These are phyloP conservation scores for Teratosphaeria viscida DNA, from an alignment of 2,329 filamentous ascomycete species.

Conservation along the genomic window DNA sequence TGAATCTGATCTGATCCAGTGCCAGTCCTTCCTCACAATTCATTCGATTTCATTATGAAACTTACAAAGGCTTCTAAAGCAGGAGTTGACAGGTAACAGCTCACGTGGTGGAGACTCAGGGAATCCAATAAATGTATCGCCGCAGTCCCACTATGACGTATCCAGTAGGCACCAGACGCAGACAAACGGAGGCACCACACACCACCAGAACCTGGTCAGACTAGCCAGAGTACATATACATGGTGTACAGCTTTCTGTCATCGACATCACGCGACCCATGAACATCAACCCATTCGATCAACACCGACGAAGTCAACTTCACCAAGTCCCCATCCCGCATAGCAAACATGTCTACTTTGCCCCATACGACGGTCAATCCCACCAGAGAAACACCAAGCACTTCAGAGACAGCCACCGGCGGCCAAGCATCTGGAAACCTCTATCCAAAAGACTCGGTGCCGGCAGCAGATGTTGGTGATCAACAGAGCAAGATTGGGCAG, in stretches of 20 bases:
- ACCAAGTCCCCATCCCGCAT: not conserved
- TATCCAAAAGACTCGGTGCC: slow-evolving; percentile 12
- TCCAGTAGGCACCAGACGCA: not conserved
- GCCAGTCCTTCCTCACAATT: no score
- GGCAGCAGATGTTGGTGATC: slow-evolving; percentile 4
- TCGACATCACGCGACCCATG: not conserved
- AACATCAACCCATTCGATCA: not conserved
- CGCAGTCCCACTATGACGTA: not conserved
- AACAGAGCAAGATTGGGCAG: slow-evolving; percentile 10
- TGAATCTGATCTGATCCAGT: no score
- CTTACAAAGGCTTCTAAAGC: no score
- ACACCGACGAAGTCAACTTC: not conserved
- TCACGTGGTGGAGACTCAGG: no score
- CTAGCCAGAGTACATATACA: no score
- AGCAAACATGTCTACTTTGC: slow-evolving; percentile 9
- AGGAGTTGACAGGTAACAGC: no score
- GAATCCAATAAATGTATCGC: not conserved
- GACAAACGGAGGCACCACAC: not conserved
- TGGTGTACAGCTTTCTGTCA: not conserved
- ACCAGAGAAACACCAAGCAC: slow-evolving; percentile 16
- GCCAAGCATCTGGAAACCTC: slow-evolving; percentile 7
- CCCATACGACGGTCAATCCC: slow-evolving; percentile 13
- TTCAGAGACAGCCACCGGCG: slow-evolving; percentile 14
- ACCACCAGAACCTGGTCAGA: no score
- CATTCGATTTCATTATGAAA: no score